Evolutionary conservation across 1,284 basidiomycete genomes (phyloP), one percentile per base, ranked within the genome.

Genomic region (Rhizoctonia solani): DNA sequence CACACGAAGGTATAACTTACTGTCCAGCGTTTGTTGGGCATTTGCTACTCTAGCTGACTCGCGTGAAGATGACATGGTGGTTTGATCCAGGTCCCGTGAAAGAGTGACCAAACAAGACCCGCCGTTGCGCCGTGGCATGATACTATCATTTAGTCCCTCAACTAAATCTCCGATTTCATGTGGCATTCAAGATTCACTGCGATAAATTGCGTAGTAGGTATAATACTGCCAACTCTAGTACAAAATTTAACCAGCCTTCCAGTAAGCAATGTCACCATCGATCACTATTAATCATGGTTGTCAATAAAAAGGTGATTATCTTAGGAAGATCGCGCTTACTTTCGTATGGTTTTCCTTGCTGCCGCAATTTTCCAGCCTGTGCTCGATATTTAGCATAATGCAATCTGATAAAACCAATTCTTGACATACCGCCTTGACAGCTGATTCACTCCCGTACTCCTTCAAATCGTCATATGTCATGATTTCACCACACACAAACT

Each of bases 401-500:
- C 16, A 56, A 39, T 8, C 16, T 5, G 30, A 29, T 11, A n/a
- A 21, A 41, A 41, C 41, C n/a, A 21, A 50, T 52, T 39, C 1
- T n/a, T 16, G 21, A 72, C 74, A 65, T 34, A 76, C 75, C 44
- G 95, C 93, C 80, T 98, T 98, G 76, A 97, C 95, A 11, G 89
- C 87, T 2, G 85, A 72, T 81, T 99, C 97, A 71, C 87, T 90
- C 14, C 95, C 96, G 74, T 95, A 82, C 79, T 98, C 94, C 76
- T 91, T 91, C 71, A 99, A 82, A 76, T 98, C 97, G 0, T 88
- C 87, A 74, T 89, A 98, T 3, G 87, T 76, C 93, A 98, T 98
- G 76, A 99, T 98, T 79, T 99, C 96, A 79, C 96, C 97, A 74
- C 96, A 99, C n/a, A 99, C 92, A 74, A 99, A 98, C 81, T 97